Conservation (phyloP, 139 green algal genomes). For the Chlamydomonas asymmetrica region DNA sequence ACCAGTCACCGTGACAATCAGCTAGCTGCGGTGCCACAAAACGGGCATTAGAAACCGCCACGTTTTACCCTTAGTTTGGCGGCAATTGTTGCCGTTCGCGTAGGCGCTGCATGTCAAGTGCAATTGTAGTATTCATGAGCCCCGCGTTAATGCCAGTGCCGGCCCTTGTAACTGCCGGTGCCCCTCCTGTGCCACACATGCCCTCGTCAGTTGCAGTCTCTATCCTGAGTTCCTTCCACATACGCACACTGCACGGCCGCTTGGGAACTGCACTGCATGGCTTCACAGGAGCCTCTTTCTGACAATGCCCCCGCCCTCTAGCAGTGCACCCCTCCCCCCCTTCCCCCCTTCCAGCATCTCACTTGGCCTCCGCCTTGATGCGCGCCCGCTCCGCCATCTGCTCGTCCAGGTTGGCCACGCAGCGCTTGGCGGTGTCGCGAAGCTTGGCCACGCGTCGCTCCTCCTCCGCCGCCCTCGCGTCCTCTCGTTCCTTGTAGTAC, state of each 20-base stretch:
- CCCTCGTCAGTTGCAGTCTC: not conserved
- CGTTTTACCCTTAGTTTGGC: no score
- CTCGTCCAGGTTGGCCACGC: not conserved
- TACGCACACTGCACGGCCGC: not conserved
- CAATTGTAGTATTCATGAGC: no score
- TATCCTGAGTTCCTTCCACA: not conserved
- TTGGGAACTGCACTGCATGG: not conserved
- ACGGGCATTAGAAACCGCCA: no score
- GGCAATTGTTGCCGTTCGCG: no score
- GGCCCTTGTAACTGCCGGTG: no score
- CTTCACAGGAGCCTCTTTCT: not conserved
- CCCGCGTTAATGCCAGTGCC: no score
- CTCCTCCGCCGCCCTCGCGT: constrained; percentile 29
- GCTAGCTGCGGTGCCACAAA: no score
- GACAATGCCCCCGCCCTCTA: not conserved
- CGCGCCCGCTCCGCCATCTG: constrained; percentile 20
- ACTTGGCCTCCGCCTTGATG: not conserved
- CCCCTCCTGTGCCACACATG: no score
- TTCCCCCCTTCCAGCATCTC: constrained; percentile 8
- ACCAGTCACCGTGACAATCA: no score
- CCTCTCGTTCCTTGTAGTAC: constrained; percentile 37
- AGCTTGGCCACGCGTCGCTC: constrained; percentile 1
- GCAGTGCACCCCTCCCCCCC: no score
- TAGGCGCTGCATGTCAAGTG: no score
- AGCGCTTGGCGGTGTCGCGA: not conserved